Evolutionary conservation across 441 rosid species (phyloP), one percentile per base, ranked within the genome.

Genomic region (Adansonia grandidieri): DNA sequence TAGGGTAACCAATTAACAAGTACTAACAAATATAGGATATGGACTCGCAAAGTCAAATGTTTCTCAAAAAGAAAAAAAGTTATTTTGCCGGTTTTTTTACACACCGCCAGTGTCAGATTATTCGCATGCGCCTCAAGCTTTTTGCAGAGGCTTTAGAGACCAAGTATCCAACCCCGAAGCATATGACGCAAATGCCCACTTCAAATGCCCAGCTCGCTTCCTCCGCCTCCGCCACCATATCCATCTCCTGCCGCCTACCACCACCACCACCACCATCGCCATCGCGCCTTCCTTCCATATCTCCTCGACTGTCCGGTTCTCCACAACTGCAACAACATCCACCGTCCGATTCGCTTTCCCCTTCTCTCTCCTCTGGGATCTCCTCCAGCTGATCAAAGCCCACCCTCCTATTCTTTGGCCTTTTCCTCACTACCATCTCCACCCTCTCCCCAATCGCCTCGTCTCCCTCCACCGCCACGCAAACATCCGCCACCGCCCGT

Each of bases 171-270:
- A 92, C 88, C 4, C 98, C 93, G 22, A 95, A 84, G 71, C 95
- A 93, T 87, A 91, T 56, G 5, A 89, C 95, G 94, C 93, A 90
- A 80, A 93, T 74, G 64, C 96, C 97, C 60, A 93, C 80, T 79
- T 95, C 96, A 70, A 93, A 86, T 67, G 98, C 97, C 98, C 96
- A 93, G 37, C 84, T 81, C 64, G 90, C 85, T 14, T 86, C 37
- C 15, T 9, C 64, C 15, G 5, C 88, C 2, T 87, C 89, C 72
- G 77, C 88, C 2, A 87, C 89, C 72, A 76, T 64, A 73, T 86
- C 89, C 81, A 81, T 67, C 74, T 87, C 79, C 79, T 17, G n/a
- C n/a, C n/a, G n/a, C 24, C 14, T 32, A 0, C 15, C 71, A n/a
- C n/a, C n/a, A n/a, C n/a, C n/a, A n/a, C 28, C 28, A 24, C 68